These are phyloP conservation scores for Amanita molliuscula DNA, from an alignment of 768 basidiomycete genomes.

Conservation along the genomic window DNA sequence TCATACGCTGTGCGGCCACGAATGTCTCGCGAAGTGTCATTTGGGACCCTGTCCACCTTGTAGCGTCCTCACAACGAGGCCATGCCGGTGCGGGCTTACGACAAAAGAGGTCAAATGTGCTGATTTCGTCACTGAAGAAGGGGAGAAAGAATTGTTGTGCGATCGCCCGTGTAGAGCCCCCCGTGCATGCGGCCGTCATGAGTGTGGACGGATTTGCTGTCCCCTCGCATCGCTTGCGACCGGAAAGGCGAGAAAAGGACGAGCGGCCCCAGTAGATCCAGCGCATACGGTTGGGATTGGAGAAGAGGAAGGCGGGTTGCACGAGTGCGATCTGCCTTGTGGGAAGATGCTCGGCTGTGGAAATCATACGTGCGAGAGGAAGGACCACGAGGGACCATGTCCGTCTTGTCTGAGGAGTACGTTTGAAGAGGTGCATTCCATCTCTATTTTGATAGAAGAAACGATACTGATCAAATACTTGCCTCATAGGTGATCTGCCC, in stretches of 20 bases:
- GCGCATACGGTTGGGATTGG: conserved; percentile 25
- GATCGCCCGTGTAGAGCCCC: conserved; percentile 70
- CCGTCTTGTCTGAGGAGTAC: conserved; percentile 77
- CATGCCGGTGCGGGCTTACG: conserved; percentile 81
- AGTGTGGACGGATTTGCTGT: conserved; percentile 80
- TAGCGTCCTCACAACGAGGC: conserved; percentile 50
- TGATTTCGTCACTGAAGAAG: conserved; percentile 20
- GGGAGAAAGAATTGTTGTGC: conserved; percentile 58
- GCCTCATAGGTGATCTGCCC: conserved; percentile 54
- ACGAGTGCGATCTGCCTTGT: conserved; percentile 79
- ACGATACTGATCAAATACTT: conserved; percentile 1
- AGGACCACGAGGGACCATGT: conserved; percentile 80
- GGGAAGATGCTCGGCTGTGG: conserved; percentile 66
- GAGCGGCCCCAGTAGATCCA: conserved; percentile 18
- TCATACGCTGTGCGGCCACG: conserved; percentile 60
- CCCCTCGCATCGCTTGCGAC: conserved; percentile 63
- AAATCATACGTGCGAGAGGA: conserved; percentile 66
- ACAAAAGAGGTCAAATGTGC: conserved; percentile 47
- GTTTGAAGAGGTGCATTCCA: conserved; percentile 72
- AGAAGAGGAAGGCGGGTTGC: conserved; percentile 58
- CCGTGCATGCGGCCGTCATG: conserved; percentile 79
- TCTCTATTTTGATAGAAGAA: not conserved
- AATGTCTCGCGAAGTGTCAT: conserved; percentile 66
- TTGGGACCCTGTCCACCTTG: conserved; percentile 76
- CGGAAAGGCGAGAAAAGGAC: conserved; percentile 43